Base-by-base conservation (phyloP, 306 rosid genomes). In the Cucurbita argyrosperma region DNA sequence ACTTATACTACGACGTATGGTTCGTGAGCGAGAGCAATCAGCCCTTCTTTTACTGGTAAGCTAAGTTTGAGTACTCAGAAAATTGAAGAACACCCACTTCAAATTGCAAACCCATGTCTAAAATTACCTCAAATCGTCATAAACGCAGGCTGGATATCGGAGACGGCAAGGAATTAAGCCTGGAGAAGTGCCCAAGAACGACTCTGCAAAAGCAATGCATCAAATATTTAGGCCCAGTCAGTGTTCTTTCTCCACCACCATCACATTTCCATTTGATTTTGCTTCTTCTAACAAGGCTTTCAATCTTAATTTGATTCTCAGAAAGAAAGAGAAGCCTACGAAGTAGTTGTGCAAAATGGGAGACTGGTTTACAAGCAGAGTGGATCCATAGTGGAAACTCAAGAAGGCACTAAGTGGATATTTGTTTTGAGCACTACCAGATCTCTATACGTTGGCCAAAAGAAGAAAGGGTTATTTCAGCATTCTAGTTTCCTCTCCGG, bases 401-500 rank as follows among this genome's bases (percentile, higher is more conserved):
- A 50, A 38, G 96, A 83, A 43, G 88, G 85, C 4, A 88, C 98
- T 3, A 92, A 92, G 77, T 90, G 96, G 90, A 92, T 92, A 78
- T 92, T 92, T 83, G 96, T 92, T 43, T 84, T 92, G 1, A 92
- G 98, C 84, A 90, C 98, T 37, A 78, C 90, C 12, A 84, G 98
- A 84, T 35, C 88, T 40, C 76, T 92, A 76, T 92, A 92, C 70
- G 98, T 92, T 30, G 98, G 92, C 45, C 79, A 80, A 72, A 92
- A 92, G 58, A 83, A 87, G 81, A 92, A 92, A 84, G 98, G 98
- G 71, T 15, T 42, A 0, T 92, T 92, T 80, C 98, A 92, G 38
- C 98, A 92, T 56, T 92, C 98, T 0, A 92, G 98, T 74, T 92
- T 92, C 79, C 91, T 92, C 7, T 79, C 98, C 21, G 98, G 98